phyloP scores from a whole-genome alignment of 2,329 filamentous ascomycete genomes.

The Fulvia fulva region DNA sequence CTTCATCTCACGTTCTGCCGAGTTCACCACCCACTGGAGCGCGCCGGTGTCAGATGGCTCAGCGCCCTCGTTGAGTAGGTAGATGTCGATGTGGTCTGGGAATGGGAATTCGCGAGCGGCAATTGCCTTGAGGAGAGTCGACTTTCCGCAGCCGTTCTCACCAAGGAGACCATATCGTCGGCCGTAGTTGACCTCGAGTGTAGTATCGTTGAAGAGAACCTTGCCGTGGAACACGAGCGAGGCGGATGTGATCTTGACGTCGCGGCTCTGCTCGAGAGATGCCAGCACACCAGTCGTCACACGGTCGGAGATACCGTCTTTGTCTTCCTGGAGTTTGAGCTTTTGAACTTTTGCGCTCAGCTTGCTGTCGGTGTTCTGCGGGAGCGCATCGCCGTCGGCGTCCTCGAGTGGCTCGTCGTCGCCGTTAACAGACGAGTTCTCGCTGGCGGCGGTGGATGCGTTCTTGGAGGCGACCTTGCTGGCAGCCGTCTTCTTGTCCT shows the following conservation, averaged over 20 bases:
- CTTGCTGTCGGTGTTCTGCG: conserved; percentile 47
- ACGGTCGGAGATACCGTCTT: conserved; percentile 91
- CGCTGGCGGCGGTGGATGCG: conserved; percentile 58
- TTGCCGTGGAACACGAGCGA: conserved; percentile 97
- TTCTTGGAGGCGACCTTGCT: conserved; percentile 67
- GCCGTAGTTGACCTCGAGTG: conserved; percentile 86
- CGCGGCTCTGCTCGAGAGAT: conserved; percentile 77
- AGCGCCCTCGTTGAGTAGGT: conserved; percentile 95
- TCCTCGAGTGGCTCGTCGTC: conserved; percentile 64
- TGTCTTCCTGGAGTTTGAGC: conserved; percentile 88
- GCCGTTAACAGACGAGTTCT: conserved; percentile 64
- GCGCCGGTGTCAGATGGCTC: conserved; percentile 84
- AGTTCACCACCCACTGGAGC: conserved; percentile 92
- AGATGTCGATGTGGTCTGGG: conserved; percentile 95
- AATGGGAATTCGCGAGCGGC: conserved; percentile 91
- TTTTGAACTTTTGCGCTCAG: conserved; percentile 77
- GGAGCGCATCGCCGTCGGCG: conserved; percentile 48
- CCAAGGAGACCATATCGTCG: conserved; percentile 91
- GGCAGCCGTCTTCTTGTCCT: conserved; percentile 68
- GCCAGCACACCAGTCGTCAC: conserved; percentile 96
- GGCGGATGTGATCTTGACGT: conserved; percentile 93
- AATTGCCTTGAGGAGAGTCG: conserved; percentile 93
- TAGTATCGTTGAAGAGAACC: conserved; percentile 90
- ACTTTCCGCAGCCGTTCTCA: conserved; percentile 99
- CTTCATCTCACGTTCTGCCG: conserved; percentile 90